Evolutionary conservation across 306 rosid genomes (phyloP).

Genomic region (Neltuma alba): DNA sequence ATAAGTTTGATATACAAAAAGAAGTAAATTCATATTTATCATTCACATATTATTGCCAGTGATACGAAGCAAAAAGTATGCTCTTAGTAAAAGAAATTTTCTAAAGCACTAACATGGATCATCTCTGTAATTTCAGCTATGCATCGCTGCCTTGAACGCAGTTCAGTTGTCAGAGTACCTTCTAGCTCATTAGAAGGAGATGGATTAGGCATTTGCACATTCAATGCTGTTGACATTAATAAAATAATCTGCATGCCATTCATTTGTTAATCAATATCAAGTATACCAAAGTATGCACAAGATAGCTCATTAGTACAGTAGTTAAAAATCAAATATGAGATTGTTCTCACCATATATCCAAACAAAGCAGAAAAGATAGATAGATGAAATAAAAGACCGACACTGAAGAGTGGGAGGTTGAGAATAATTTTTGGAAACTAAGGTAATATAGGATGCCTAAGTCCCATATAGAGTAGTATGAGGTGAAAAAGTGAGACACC

Average conservation of each 20-base stretch:
- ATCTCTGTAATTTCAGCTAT: constrained; percentile 97
- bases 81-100: constrained; percentile 25
- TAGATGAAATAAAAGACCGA: neutral
- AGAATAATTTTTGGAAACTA: neutral
- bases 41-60: constrained; percentile 3
- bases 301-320: neutral
- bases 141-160: constrained; percentile 81
- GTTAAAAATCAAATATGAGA: neutral
- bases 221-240: constrained; percentile 85
- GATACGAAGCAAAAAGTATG: constrained; percentile 31
- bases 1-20: constrained; percentile 10
- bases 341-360: constrained; percentile 2
- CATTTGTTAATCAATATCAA: constrained; percentile 23
- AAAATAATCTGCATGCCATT: constrained; percentile 72
- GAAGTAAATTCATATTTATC: constrained; percentile 9
- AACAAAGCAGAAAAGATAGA: neutral
- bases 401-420: neutral
- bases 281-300: constrained; percentile 5
- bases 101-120: constrained; percentile 84
- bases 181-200: constrained; percentile 42
- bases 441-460: neutral
- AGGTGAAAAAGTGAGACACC: neutral
- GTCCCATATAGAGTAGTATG: neutral
- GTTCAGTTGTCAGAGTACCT: constrained; percentile 56
- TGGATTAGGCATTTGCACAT: constrained; percentile 48